Evolutionary conservation across 805 yeast species (phyloP), one percentile per base, ranked within the genome.

Genomic region (Nakazawaea ishiwadae): DNA sequence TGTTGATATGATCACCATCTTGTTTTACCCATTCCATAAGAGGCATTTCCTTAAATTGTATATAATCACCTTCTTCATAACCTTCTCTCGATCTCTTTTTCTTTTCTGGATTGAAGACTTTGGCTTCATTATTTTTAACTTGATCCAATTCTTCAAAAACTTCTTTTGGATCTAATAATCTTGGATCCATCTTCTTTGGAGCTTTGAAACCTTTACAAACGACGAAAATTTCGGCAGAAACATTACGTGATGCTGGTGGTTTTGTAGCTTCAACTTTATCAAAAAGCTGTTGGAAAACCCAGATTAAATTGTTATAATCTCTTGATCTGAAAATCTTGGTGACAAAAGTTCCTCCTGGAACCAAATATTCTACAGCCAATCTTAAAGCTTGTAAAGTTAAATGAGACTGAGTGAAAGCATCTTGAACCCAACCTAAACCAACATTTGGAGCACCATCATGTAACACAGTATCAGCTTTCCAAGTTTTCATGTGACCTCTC

Each of bases 361-460:
- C 71, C 55, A 93, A 71, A 63, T 93, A 89, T 64, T 93, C 99
- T 11, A 83, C 96, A 1, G 99, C 99, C 46, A 93, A 71, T 60
- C 83, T 88, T 55, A 93, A 71, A 24, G 98, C 96, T 68, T 90
- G 96, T 51, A 93, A 69, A 23, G 96, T 95, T 52, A 93, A 78
- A 58, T 91, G 98, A 20, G 96, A 88, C 68, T 93, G 99, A 1
- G 98, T 88, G 66, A 87, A 93, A 1, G 99, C 99, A 78, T 93
- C 99, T 64, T 93, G 99, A 16, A 86, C 93, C 99, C 99, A 93
- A n/a, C 96, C 96, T 57, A 93, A 74, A 82, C 99, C 99, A 54
- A 93, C 98, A 58, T 93, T 93, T 23, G 99, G 99, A 21, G 99
- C 99, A 81, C 99, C 99, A 74, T 93, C 99, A 65, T 93, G 99